Conservation (phyloP, 306 rosid genomes). For the Glycyrrhiza uralensis region DNA sequence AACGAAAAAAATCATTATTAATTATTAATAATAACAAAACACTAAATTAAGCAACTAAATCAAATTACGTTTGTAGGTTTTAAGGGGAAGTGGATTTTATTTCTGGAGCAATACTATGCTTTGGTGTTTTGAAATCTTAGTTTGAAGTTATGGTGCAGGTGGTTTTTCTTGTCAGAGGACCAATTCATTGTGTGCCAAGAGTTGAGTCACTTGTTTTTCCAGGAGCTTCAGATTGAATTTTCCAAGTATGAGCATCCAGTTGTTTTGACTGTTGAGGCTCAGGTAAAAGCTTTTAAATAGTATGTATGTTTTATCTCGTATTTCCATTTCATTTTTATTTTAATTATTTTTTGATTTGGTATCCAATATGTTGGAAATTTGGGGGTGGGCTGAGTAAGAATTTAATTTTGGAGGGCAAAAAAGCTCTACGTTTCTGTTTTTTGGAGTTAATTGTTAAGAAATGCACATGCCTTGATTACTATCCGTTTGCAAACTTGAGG, state of each 20-base stretch:
- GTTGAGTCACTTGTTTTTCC: conserved; percentile 5
- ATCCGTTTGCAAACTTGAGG: conserved; percentile 22
- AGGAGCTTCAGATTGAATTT: conserved; percentile 79
- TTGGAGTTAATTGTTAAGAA: too few species aligned
- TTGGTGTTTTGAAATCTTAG: too few species aligned
- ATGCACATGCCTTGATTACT: conserved; percentile 12
- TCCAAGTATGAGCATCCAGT: conserved; percentile 79
- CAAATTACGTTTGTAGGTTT: too few species aligned
- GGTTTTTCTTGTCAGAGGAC: too few species aligned
- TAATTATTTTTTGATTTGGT: conserved; percentile 28
- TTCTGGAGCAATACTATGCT: too few species aligned
- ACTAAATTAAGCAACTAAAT: too few species aligned
- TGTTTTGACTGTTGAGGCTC: conserved; percentile 90
- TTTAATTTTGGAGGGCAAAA: conserved; percentile 74
- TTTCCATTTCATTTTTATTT: background rate
- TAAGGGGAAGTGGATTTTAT: too few species aligned
- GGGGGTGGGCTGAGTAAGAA: conserved; percentile 80
- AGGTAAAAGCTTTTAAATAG: conserved; percentile 45
- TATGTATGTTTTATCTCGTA: background rate
- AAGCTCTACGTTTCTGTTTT: too few species aligned
- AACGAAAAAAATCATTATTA: too few species aligned
- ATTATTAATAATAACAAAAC: too few species aligned
- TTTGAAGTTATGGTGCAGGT: too few species aligned
- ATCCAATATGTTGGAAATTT: conserved; percentile 58
- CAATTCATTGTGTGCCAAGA: too few species aligned